Percentiles rank a stretch among this genome's conserved stretches.
These are phyloP conservation scores for Chrysoporthe deuterocubensis DNA, from an alignment of 2,329 filamentous ascomycete genomes.

Conservation along the genomic window DNA sequence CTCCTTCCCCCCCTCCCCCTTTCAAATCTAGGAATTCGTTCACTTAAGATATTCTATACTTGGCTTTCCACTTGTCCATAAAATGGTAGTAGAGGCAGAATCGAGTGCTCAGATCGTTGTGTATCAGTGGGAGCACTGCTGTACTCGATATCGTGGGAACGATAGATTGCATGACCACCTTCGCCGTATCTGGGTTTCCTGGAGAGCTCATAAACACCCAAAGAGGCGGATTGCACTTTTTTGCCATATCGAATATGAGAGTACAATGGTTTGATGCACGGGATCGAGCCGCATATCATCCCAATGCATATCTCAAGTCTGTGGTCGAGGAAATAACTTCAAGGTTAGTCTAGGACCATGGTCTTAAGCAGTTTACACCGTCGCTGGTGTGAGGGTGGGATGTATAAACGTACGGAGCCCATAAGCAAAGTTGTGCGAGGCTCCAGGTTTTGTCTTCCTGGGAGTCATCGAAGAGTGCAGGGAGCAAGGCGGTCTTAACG, in stretches of 20 bases:
- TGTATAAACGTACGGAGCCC: slow-evolving; percentile 1
- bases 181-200: no score
- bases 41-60: no score
- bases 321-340: no score
- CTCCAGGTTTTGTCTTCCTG: slow-evolving; percentile 1
- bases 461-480: neutral
- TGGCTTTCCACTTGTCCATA: no score
- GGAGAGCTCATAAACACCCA: neutral
- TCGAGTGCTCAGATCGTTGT: neutral
- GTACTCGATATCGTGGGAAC: neutral
- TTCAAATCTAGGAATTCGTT: no score
- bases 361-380: no score
- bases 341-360: neutral
- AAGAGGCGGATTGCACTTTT: neutral
- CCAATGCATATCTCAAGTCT: slow-evolving; percentile 7
- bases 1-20: no score
- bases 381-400: neutral
- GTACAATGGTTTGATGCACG: slow-evolving; percentile 9
- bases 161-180: neutral
- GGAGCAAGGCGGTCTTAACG: slow-evolving; percentile 2
- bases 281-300: slow-evolving; percentile 9
- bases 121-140: neutral
- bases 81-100: neutral
- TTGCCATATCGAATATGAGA: neutral
- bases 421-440: slow-evolving; percentile 5